Conservation (phyloP, 768 basidiomycete species). For the Phallus indusiatus region DNA sequence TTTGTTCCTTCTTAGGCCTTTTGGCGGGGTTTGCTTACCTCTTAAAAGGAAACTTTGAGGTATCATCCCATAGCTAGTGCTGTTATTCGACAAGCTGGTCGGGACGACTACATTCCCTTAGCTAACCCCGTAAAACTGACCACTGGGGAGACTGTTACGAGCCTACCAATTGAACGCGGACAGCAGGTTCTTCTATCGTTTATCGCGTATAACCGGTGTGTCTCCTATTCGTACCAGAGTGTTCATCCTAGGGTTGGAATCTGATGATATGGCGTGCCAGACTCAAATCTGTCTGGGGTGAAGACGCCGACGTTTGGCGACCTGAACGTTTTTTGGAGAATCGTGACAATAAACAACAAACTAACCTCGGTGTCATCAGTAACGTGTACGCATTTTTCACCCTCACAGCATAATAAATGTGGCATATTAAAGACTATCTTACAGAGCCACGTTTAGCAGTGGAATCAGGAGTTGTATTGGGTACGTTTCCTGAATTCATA, state of each 20-base stretch:
- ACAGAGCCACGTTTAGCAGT: constrained; percentile 1
- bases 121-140: constrained; percentile 8
- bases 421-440: not conserved
- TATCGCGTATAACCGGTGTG: constrained; percentile 23
- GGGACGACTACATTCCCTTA: constrained; percentile 18
- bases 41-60: constrained; percentile 17
- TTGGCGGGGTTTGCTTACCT: not conserved
- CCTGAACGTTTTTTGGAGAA: constrained; percentile 18
- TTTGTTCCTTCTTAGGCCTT: not conserved
- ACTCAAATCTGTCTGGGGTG: constrained; percentile 23
- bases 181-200: constrained; percentile 12
- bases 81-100: constrained; percentile 13
- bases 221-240: not conserved
- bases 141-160: constrained; percentile 14
- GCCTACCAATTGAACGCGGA: constrained; percentile 21
- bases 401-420: not conserved
- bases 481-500: not conserved
- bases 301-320: constrained; percentile 22
- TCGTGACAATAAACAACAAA: constrained; percentile 14
- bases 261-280: constrained; percentile 1
- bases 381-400: constrained; percentile 11
- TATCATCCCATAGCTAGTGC: constrained; percentile 14
- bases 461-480: constrained; percentile 2
- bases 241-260: not conserved
- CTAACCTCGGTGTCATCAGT: constrained; percentile 12